Conservation (phyloP, 2,329 filamentous ascomycete species). For the Exophiala aquamarina region DNA sequence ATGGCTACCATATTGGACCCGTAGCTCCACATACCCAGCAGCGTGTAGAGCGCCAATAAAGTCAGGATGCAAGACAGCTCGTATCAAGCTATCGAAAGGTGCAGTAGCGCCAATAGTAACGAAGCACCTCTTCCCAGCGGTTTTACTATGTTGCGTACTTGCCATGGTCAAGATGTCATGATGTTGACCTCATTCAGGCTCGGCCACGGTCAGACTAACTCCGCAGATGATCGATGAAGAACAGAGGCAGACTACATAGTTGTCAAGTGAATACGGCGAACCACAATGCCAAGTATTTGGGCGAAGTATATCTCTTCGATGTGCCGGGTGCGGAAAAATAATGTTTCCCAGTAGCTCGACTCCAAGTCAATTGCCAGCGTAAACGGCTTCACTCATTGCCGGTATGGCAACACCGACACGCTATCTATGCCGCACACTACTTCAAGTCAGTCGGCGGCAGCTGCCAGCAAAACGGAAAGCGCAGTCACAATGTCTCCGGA, state of each 20-base stretch:
- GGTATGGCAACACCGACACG: conserved; percentile 28
- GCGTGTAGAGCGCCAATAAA: conserved; percentile 64
- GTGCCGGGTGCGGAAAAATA: too few relatives aligned
- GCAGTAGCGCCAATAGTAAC: conserved; percentile 93
- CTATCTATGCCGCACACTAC: conserved; percentile 23
- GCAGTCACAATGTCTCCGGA: conserved; percentile 6
- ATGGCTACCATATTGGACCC: conserved; percentile 74
- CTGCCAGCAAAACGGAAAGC: conserved; percentile 25
- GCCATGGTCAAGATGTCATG: conserved; percentile 16
- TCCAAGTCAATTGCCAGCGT: not conserved
- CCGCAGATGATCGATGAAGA: too few relatives aligned
- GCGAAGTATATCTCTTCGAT: too few relatives aligned
- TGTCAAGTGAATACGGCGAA: too few relatives aligned
- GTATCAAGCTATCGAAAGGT: conserved; percentile 71
- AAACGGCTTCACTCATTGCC: not conserved
- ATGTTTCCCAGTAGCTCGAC: too few relatives aligned
- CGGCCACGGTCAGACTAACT: too few relatives aligned
- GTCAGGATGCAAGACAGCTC: conserved; percentile 58
- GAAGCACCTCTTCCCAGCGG: conserved; percentile 59
- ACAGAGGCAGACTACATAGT: too few relatives aligned
- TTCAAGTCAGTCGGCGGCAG: conserved; percentile 20
- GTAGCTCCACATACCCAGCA: conserved; percentile 67
- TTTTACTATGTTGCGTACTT: not conserved
- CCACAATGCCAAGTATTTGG: too few relatives aligned
- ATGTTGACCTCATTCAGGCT: too few relatives aligned